A percentile compares a stretch with the other conserved stretches of the same genome.
phyloP scores from a whole-genome alignment of 2,329 filamentous ascomycete genomes.

The Graphilbum fragrans region DNA sequence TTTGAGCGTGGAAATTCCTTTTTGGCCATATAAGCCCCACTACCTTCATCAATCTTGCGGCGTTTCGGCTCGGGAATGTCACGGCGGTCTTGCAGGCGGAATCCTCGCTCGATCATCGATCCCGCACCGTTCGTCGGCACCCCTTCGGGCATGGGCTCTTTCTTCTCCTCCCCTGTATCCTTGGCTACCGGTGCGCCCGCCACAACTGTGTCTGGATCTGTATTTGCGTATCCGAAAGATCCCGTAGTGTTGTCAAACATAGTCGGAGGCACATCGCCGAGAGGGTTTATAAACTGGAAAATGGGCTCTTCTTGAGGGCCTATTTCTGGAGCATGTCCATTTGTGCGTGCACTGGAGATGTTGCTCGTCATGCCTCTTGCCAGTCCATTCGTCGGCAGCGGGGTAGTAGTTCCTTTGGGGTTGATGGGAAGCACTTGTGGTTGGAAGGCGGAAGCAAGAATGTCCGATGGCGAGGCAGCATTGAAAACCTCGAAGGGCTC shows the following conservation, averaged over 20 bases:
- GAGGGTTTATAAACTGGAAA: too few species aligned
- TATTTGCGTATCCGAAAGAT: too few species aligned
- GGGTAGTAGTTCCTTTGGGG: not conserved
- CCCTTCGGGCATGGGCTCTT: conserved; percentile 3
- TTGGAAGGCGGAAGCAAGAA: not conserved
- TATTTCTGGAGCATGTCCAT: too few species aligned
- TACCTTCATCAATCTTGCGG: conserved; percentile 32
- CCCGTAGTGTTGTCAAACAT: too few species aligned
- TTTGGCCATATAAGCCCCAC: conserved; percentile 28
- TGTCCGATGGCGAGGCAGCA: not conserved
- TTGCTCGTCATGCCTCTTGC: too few species aligned
- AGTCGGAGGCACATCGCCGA: too few species aligned
- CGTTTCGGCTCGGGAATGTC: conserved; percentile 51
- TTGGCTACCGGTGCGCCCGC: not conserved
- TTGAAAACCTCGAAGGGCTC: not conserved
- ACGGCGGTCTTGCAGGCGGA: conserved; percentile 58
- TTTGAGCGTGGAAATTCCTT: conserved; percentile 42
- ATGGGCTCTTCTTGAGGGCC: too few species aligned
- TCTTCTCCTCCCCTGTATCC: not conserved
- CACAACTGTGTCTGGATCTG: too few species aligned
- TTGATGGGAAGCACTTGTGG: not conserved
- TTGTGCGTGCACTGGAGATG: not conserved
- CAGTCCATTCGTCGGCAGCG: not conserved
- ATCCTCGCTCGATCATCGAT: conserved; percentile 61
- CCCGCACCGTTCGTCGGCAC: conserved; percentile 26